These are phyloP conservation scores for Phytomonas serpens DNA, from an alignment of 208 protist genomes.

Conservation along the genomic window DNA sequence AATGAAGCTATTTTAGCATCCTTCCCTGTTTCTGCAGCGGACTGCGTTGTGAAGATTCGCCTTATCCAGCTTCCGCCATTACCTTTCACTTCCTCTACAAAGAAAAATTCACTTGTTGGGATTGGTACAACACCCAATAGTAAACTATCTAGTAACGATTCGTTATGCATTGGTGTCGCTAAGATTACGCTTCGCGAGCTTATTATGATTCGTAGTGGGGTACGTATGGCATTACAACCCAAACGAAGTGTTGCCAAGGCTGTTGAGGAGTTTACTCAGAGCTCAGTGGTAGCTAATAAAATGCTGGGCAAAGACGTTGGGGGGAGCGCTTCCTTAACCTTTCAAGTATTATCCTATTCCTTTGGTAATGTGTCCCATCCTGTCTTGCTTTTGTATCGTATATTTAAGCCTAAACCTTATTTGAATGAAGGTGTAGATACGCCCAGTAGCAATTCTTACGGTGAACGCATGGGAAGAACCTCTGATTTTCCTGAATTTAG, in stretches of 20 bases:
- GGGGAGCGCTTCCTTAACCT: constrained; percentile 58
- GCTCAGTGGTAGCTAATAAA: constrained; percentile 26
- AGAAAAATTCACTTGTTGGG: background rate
- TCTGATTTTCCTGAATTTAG: background rate
- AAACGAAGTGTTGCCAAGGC: constrained; percentile 39
- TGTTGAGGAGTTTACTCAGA: constrained; percentile 30
- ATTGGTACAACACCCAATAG: background rate
- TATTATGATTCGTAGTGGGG: constrained; percentile 39
- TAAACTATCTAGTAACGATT: constrained; percentile 26
- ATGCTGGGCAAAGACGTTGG: constrained; percentile 71
- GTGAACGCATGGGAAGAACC: background rate
- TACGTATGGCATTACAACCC: constrained; percentile 66
- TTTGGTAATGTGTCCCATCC: constrained; percentile 42
- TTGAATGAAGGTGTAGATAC: background rate
- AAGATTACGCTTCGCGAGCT: constrained; percentile 71
- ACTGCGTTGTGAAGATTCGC: constrained; percentile 71
- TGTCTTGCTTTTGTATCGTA: constrained; percentile 25
- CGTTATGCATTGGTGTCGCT: constrained; percentile 74
- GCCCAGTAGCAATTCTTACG: background rate
- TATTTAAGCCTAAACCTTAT: background rate
- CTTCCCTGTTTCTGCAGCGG: constrained; percentile 37
- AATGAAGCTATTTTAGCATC: constrained; percentile 55
- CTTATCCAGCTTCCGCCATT: constrained; percentile 65
- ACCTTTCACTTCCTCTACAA: constrained; percentile 20
- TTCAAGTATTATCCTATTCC: constrained; percentile 57